These are phyloP conservation scores for Aspergillus ibericus DNA, from an alignment of 2,329 filamentous ascomycete genomes.

Conservation along the genomic window DNA sequence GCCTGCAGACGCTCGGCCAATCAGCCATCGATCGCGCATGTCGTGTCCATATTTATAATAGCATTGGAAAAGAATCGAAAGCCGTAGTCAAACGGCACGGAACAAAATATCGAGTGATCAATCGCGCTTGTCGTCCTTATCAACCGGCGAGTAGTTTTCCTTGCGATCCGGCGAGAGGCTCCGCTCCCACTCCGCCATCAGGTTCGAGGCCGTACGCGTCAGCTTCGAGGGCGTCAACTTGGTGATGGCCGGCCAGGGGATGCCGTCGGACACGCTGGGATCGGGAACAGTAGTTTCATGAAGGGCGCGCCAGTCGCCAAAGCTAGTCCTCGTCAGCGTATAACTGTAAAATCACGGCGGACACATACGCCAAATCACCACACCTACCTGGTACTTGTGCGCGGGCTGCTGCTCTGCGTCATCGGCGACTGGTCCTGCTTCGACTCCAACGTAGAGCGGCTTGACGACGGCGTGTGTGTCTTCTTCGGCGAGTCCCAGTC, in stretches of 20 bases:
- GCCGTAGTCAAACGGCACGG: neutral
- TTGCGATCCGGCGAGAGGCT: conserved; percentile 56
- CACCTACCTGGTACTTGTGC: conserved; percentile 56
- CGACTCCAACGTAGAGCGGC: conserved; percentile 53
- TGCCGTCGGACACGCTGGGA: conserved; percentile 40
- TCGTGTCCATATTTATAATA: conserved; percentile 23
- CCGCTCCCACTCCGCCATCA: conserved; percentile 92
- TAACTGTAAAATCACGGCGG: neutral
- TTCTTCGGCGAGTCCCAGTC: conserved; percentile 54
- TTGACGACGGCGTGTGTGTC: conserved; percentile 45
- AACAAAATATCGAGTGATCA: conserved; percentile 16
- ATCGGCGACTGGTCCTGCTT: conserved; percentile 48
- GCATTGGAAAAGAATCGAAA: conserved; percentile 1
- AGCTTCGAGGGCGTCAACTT: conserved; percentile 73
- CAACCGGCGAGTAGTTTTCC: conserved; percentile 18
- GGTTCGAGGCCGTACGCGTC: conserved; percentile 75
- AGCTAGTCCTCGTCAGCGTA: conserved; percentile 36
- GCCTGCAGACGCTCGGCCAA: conserved; percentile 10
- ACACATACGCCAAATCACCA: neutral
- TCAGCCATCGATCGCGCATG: conserved; percentile 16
- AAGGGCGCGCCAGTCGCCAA: conserved; percentile 38
- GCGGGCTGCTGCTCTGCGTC: conserved; percentile 50
- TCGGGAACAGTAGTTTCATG: conserved; percentile 28
- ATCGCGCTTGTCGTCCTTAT: conserved; percentile 35
- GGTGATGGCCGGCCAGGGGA: conserved; percentile 69